Base-by-base conservation (phyloP, 2,329 filamentous ascomycete genomes). In the Aspergillus pseudotamarii region DNA sequence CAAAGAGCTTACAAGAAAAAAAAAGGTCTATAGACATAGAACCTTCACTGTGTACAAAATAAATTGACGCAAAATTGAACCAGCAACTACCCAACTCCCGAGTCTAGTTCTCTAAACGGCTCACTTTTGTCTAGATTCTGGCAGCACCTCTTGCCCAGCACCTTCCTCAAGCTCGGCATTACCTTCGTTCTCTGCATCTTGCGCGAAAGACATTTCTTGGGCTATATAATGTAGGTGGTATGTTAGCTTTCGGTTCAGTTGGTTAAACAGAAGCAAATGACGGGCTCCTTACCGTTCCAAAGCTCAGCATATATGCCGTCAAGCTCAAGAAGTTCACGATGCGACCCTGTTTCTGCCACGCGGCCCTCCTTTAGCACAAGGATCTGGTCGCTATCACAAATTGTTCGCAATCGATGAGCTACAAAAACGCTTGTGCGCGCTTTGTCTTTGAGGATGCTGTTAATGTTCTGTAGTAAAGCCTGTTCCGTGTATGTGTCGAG, bases 401-500 rank as follows among this genome's bases (percentile, higher is more conserved):
- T 97, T 0, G 95, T 98, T 58, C 94, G 87, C 64, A 99, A 81
- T 21, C 95, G 87, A 78, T 98, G 95, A 8, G 95, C 95, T 6
- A 99, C 91, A 74, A 98, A 98, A 1, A 99, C 92, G 69, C 93
- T 97, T 0, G 95, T 98, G 61, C 94, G 87, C 3, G 84, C 83
- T 81, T 96, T 97, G 72, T 97, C 94, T 69, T 90, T 91, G 59
- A 98, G 82, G 59, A 98, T 95, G 68, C 90, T 90, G 77, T 97
- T 97, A 76, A 98, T 97, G 74, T 97, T 96, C 64, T 89, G 85
- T 82, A 98, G 89, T 57, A 98, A 84, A 1, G 91, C 91, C 78
- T 96, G 92, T 80, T 97, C 94, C 0, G 94, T 97, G 73, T 97
- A 92, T 0, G 94, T 97, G 75, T 97, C 94, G 38, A 97, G 83